Conservation (phyloP, 2,329 filamentous ascomycete species). For the Lecanoromycetidae sp. region DNA sequence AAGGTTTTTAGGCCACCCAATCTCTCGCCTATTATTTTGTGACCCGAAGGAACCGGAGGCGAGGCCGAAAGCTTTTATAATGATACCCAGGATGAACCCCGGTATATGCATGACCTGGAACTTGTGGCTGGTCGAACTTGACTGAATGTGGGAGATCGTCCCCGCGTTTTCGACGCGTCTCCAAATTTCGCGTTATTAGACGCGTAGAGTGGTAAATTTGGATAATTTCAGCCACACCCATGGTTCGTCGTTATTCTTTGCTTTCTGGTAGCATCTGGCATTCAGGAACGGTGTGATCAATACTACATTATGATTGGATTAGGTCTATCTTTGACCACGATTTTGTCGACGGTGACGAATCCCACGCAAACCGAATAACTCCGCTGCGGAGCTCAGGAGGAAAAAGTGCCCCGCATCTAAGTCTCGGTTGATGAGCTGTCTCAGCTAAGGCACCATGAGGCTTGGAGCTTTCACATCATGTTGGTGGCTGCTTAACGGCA, state of each 20-base stretch:
- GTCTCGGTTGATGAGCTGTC: slow-evolving; percentile 1
- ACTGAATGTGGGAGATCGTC: slow-evolving; percentile 5
- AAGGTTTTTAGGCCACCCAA: slow-evolving; percentile 2
- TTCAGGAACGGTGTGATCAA: background rate
- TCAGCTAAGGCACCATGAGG: background rate
- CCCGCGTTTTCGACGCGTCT: slow-evolving; percentile 8
- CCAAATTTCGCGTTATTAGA: slow-evolving; percentile 1
- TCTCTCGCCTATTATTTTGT: background rate
- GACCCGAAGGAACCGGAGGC: slow-evolving; percentile 1
- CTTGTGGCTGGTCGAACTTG: slow-evolving; percentile 3
- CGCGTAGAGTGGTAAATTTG: slow-evolving; percentile 7
- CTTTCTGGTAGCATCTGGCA: background rate
- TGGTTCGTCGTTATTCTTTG: slow-evolving; percentile 1
- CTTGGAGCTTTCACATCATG: background rate
- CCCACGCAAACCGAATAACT: background rate
- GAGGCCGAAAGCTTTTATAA: background rate
- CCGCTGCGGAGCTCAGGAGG: slow-evolving; percentile 10
- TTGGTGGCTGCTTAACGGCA: slow-evolving; percentile 8
- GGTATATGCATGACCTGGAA: slow-evolving; percentile 8
- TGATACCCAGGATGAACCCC: slow-evolving; percentile 4
- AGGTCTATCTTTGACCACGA: too few relatives aligned
- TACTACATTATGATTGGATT: too few relatives aligned
- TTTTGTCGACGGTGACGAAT: too few relatives aligned
- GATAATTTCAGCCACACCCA: slow-evolving; percentile 6
- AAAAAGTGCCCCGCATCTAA: background rate